Conservation (phyloP, 106 monocot genomes). For the Agapanthus africanus region DNA sequence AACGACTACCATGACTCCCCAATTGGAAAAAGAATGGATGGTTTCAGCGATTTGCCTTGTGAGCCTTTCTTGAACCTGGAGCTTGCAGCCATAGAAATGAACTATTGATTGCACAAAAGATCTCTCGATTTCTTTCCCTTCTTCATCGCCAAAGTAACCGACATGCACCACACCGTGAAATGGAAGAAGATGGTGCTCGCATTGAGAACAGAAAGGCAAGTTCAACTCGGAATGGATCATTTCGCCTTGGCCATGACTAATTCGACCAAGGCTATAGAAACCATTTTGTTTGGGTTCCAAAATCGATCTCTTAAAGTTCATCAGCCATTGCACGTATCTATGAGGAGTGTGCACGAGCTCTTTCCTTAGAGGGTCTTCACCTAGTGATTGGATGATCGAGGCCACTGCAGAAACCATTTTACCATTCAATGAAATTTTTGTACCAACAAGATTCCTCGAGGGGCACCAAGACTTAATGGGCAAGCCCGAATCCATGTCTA, state of each 20-base stretch:
- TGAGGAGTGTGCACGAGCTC: slow-evolving; percentile 77
- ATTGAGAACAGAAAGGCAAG: slow-evolving; percentile 84
- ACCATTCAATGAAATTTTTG: neutral
- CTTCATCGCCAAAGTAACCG: slow-evolving; percentile 36
- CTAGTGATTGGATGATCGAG: slow-evolving; percentile 49
- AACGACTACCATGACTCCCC: slow-evolving; percentile 82
- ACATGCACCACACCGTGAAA: slow-evolving; percentile 91
- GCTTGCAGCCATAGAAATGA: slow-evolving; percentile 64
- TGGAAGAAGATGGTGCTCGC: slow-evolving; percentile 96
- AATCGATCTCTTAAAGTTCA: slow-evolving; percentile 67
- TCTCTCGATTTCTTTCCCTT: slow-evolving; percentile 30
- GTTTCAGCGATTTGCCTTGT: slow-evolving; percentile 89
- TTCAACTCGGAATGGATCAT: slow-evolving; percentile 44
- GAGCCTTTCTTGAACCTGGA: slow-evolving; percentile 93
- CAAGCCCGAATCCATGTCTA: slow-evolving; percentile 17
- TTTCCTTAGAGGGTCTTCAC: slow-evolving; percentile 71
- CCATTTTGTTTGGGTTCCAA: slow-evolving; percentile 40
- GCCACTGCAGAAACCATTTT: slow-evolving; percentile 58
- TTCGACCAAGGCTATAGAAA: slow-evolving; percentile 7
- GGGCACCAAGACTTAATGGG: slow-evolving; percentile 59
- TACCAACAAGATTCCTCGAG: slow-evolving; percentile 6
- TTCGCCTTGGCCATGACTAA: neutral
- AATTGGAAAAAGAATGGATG: slow-evolving; percentile 25
- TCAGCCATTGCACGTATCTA: slow-evolving; percentile 83
- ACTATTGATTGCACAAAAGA: slow-evolving; percentile 55